Evolutionary conservation across 1,139 yeast genomes (phyloP), one percentile per base, ranked within the genome.

Genomic region (Sugiyamaella pinicola): DNA sequence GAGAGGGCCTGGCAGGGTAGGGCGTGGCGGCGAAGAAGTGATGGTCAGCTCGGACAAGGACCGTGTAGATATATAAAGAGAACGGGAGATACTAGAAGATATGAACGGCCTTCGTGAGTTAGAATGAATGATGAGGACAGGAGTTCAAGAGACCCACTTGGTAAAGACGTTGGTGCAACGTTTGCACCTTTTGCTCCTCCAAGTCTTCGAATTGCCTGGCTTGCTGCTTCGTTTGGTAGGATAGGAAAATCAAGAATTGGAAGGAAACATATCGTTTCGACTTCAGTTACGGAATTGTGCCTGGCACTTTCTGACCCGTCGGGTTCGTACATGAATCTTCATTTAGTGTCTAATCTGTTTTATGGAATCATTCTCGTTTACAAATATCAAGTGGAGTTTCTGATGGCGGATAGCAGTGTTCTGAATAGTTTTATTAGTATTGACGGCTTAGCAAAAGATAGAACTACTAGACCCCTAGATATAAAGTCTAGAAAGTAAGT

Each of bases 201-300:
- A 10, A 48, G 53, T 9, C 44, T 58, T 9, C 44, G 52, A 9
- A 49, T 52, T 10, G 61, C 62, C 1, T 60, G 62, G 62, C 24
- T 58, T 15, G 45, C 59, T 41, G 55, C 62, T 18, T 57, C 62
- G 1, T 42, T 57, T 24, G 62, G 61, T 12, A 28, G 35, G 15
- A 47, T n/a, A 28, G 35, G 21, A 3, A 29, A 22, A 31, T 29
- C 47, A 31, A 43, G 31, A 17, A 13, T 43, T 5, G 47, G 47
- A 2, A 43, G 19, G 47, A 43, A 43, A 24, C 10, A 12, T 4
- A 21, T 43, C 13, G 8, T 33, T 4, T 43, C 49, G 3, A 21
- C 28, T 1, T 46, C 49, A 18, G 26, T 46, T 28, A 18, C 37
- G 19, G 40, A 47, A 12, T 19, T 47, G 29, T 47, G 51, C 21